Base-by-base conservation (phyloP, 108 stramenopile genomes). In the Discostella stelligeroides region DNA sequence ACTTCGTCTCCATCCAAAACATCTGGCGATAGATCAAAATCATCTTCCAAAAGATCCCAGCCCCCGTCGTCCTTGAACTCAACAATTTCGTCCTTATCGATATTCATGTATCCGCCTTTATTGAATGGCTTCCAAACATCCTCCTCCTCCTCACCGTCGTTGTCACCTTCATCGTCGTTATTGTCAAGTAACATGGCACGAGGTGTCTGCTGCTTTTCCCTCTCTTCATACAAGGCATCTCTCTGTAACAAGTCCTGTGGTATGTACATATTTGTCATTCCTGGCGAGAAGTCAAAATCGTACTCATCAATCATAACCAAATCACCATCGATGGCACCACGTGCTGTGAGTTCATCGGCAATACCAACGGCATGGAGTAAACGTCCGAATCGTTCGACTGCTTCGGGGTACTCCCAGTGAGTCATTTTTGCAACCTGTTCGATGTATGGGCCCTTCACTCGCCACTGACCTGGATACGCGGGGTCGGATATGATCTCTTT, bases 401-500 rank as follows among this genome's bases (percentile, higher is more conserved):
- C 93, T 78, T 95, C 94, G 10, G 92, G 91, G 63, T 95, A 95
- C 59, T 95, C 96, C 92, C 93, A 97, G 60, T 95, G 92, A 14
- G 96, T 97, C 94, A 95, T 97, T 60, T 85, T 81, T 18, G 94
- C 94, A 48, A 97, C 78, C 45, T 89, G 86, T 68, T 97, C 96
- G 66, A 97, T 93, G 69, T 91, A 91, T 27, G 72, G 67, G 1
- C 94, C 94, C 15, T 63, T 79, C 20, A 97, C 71, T 47, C 94
- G 78, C 90, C 91, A 97, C 70, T 97, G 94, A 30, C 91, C 91
- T 28, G 94, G 92, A 69, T 95, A 95, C 11, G 92, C 86, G 40
- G 89, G 91, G 75, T 95, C 94, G 40, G 81, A 86, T 12, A 88
- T 76, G 81, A 93, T 91, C 82, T 90, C 84, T 85, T 18, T 17